Evolutionary conservation across 306 rosid genomes (phyloP), one percentile per base, ranked within the genome.

Genomic region (Ormosia semicastrata): DNA sequence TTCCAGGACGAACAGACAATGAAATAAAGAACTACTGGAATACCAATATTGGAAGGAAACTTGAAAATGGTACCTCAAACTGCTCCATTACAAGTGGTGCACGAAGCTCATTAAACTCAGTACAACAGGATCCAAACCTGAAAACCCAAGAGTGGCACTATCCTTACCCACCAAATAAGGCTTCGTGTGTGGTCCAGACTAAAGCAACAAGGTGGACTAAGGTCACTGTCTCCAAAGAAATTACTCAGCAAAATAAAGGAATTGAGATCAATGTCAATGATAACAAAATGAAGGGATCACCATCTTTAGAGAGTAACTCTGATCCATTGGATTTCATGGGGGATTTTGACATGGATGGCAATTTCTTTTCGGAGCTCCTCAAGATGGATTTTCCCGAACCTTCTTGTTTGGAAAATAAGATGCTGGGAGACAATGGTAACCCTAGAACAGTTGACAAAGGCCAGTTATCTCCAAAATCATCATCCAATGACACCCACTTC

Each of bases 1-100:
- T 90, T 32, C 94, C 94, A 3, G 92, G 94, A 79, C 85, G 94
- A 88, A 90, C 94, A 80, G 94, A 90, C 85, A 90, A 88, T 85
- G 94, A 90, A 86, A 88, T 90, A 32, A 90, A 90, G 68, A 90
- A 90, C 59, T 86, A 88, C 8, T 90, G 94, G 94, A 86, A 90
- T 66, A 86, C 90, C 7, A 86, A 71, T 6, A 84, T 92, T 54
- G 90, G 92, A 3, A 92, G 87, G 84, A 92, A 81, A 75, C 18
- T 89, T 81, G 88, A 85, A 44, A 81, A 39, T 40, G 56, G 53
- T 4, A 40, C 59, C 15, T 46, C 82, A 24, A 65, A n/a, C 2
- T 40, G 53, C 2, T 59, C 72, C 9, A 66, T 82, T 29, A 30
- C 77, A 2, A 56, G 62, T 73, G 71, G 47, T 17, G 63, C 52